Base-by-base conservation (phyloP, 805 yeast genomes). In the Ogataea saltuana region DNA sequence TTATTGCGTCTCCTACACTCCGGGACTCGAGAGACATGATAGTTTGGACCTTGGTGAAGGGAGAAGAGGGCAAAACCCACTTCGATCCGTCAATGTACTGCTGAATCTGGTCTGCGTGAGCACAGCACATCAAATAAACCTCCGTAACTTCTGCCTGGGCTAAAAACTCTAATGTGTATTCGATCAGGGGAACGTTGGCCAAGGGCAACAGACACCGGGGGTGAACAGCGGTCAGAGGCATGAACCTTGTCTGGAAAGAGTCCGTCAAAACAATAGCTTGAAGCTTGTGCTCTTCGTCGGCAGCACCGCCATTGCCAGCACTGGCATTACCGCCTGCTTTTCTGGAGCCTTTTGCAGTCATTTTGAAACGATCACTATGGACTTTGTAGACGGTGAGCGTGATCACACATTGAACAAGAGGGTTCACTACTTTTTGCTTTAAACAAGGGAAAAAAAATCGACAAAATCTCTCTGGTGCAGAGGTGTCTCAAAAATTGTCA, bases 241-340 rank as follows among this genome's bases (percentile, higher is more conserved):
- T 82, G 65, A 93, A 93, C 55, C 96, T 74, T 1, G 93, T 84
- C 64, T 90, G 87, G 56, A 87, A 93, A 16, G 97, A 87, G 66
- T 93, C 99, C 12, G 96, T 88, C 54, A 93, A 76, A 17, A 93
- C 96, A 46, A 93, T 83, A 4, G 99, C 99, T 69, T 91, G 98
- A 44, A 93, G 74, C 56, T 90, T 75, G 50, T 84, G 69, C 46
- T 81, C 88, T 55, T 78, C 76, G 43, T 81, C 87, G 0, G 34
- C 2, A 15, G 25, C 38, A 15, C 38, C 38, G 10, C 36, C 36
- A 4, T 27, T 10, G 28, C n/a, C 33, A 17, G 13, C 45, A 15
- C 43, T 26, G 17, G 33, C 32, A 21, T 35, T 32, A 3, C 46
- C 46, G 13, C 38, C 33, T 1, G 41, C 8, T 31, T 50, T 50